Base-by-base conservation (phyloP, 805 yeast species). In the Torulaspora delbrueckii region DNA sequence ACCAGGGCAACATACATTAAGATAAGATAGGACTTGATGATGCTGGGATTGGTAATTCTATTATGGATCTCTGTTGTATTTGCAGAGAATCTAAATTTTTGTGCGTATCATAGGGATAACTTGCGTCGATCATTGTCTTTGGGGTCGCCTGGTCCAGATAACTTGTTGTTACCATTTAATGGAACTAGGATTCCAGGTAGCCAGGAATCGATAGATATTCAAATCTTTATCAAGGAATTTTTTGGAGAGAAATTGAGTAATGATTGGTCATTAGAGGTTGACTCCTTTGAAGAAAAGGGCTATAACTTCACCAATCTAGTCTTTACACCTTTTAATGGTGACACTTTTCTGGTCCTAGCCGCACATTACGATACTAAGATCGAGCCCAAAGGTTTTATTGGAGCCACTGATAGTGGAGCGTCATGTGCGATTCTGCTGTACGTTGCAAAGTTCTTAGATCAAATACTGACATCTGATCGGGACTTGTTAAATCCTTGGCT, bases 331-430 rank as follows among this genome's bases (percentile, higher is more conserved):
- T 57, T 58, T 12, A 55, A 54, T 4, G 54, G 54, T 2, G 51
- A 57, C 2, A 58, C 58, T 13, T 65, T 68, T 26, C 47, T 73
- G 7, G 63, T 71, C 5, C 50, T 78, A 3, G 75, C 76, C 3
- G 84, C 80, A 0, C 84, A 79, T 51, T 79, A 77, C 52, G 84
- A 79, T 55, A 70, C 81, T 0, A 72, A 73, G 50, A 43, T 63
- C 8, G 56, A 57, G 6, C 81, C 82, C 1, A 64, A 62, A n/a
- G 82, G 81, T 5, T 78, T 79, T 46, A 61, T 78, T 26, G 84
- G 84, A 5, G 84, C 82, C 1, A 75, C 70, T 24, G 84, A 79
- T 54, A 74, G 81, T 45, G 82, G 81, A 3, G 78, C 73, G 1
- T 76, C 84, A 1, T 77, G 82, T 56, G 78, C 77, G 0, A 62